These are phyloP conservation scores for Diaporthe destruens DNA, from an alignment of 2,329 filamentous ascomycete species.

Conservation along the genomic window DNA sequence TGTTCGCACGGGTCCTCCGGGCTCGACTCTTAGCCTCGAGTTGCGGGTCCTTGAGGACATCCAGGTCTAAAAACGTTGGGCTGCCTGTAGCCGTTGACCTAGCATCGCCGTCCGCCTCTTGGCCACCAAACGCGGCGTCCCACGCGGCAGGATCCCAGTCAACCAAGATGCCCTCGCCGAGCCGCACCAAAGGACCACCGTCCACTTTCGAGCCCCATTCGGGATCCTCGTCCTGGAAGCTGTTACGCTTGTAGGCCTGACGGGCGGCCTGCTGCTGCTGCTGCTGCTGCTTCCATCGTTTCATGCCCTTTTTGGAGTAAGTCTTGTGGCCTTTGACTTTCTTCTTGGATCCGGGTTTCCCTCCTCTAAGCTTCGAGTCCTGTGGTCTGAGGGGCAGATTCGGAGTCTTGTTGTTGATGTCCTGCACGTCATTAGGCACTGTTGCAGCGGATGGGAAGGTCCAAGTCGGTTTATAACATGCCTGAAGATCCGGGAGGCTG, in stretches of 20 bases:
- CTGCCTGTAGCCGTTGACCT: slow-evolving; percentile 67
- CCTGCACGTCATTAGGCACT: slow-evolving; percentile 36
- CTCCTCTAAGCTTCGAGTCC: slow-evolving; percentile 38
- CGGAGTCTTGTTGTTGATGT: slow-evolving; percentile 43
- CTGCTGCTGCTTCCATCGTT: slow-evolving; percentile 60
- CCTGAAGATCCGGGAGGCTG: slow-evolving; percentile 35
- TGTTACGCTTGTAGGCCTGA: slow-evolving; percentile 40
- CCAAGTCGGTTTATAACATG: slow-evolving; percentile 34
- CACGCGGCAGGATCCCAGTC: slow-evolving; percentile 84
- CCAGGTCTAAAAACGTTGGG: slow-evolving; percentile 66
- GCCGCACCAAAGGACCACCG: slow-evolving; percentile 76
- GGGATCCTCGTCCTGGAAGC: slow-evolving; percentile 52
- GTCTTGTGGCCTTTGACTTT: slow-evolving; percentile 61
- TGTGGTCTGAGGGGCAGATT: slow-evolving; percentile 44
- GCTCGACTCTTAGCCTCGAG: slow-evolving; percentile 73
- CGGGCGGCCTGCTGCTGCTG: slow-evolving; percentile 48
- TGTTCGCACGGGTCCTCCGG: slow-evolving; percentile 75
- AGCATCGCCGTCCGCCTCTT: slow-evolving; percentile 53
- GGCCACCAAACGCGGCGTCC: slow-evolving; percentile 74
- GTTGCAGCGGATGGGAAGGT: slow-evolving; percentile 28
- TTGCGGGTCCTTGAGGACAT: slow-evolving; percentile 71
- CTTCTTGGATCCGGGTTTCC: slow-evolving; percentile 56
- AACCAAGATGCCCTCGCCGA: slow-evolving; percentile 87
- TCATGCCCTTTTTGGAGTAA: slow-evolving; percentile 64
- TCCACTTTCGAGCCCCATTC: slow-evolving; percentile 50